Base-by-base conservation (phyloP, 2,329 filamentous ascomycete species). In the Chaetoscypha palmicola region DNA sequence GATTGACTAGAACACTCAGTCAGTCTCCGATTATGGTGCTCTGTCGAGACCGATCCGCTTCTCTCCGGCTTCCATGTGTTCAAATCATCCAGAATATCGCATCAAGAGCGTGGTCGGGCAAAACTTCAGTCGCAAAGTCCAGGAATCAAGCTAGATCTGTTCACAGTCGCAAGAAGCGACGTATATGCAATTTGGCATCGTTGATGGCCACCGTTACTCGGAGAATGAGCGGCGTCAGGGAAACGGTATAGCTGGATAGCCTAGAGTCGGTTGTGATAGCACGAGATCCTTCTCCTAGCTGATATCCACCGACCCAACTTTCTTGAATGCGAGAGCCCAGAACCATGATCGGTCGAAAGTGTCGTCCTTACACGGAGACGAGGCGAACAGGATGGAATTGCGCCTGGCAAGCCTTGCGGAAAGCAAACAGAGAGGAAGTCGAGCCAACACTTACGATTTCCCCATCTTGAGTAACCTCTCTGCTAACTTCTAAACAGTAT, bases 1-100 rank as follows among this genome's bases (percentile, higher is more conserved):
- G 91, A 97, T 75, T 97, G 92, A 70, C 92, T 98, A 63, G 21
- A 24, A 22, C 10, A 11, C 11, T 22, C 3, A 28, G 48, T 54
- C 35, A 58, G 53, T 41, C 32, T 35, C 19, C 11, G 3, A 24
- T 20, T 16, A n/a, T n/a, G n/a, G n/a, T n/a, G n/a, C n/a, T n/a
- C n/a, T n/a, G n/a, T n/a, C n/a, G n/a, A n/a, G n/a, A n/a, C n/a
- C n/a, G n/a, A n/a, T n/a, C n/a, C n/a, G n/a, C n/a, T n/a, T n/a
- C n/a, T n/a, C n/a, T n/a, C n/a, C n/a, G n/a, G n/a, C n/a, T n/a
- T n/a, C n/a, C n/a, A n/a, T n/a, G n/a, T n/a, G n/a, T n/a, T n/a
- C 22, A 3, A 28, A 28, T 28, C 5, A 37, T 20, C 24, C 24
- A 28, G 24, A 28, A 28, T 28, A 12, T 28, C 12, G 24, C 7